Evolutionary conservation across 805 yeast species (phyloP), one percentile per base, ranked within the genome.

Genomic region (Yarrowia sp.): DNA sequence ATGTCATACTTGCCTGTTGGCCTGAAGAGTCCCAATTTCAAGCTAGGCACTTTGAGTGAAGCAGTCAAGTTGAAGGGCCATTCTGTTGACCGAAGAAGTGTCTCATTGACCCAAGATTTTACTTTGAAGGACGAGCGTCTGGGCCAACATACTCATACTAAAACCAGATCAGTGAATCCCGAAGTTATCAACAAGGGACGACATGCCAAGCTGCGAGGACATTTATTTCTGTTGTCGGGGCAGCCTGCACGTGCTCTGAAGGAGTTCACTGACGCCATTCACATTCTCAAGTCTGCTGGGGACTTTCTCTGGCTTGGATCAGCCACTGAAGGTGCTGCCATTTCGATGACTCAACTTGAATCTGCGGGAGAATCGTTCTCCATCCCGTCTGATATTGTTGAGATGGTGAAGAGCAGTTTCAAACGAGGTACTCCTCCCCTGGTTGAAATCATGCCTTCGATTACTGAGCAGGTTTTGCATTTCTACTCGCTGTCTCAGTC

Each of bases 241-340:
- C 83, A 89, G 62, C 80, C 88, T 49, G 73, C 80, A 16, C 89
- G 86, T 65, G 96, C 98, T 0, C 72, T 92, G 63, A 78, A 80
- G 24, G 85, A 85, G 66, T 87, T 92, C 69, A 82, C 86, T n/a
- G 96, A 92, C 43, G 86, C 97, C 0, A 80, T 88, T 1, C 70
- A 78, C 2, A 76, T 82, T 24, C 75, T 91, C 63, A 85, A 84
- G 66, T 79, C 83, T 12, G 79, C 86, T 1, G 85, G 85, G 59
- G 99, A 95, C 73, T 82, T 83, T 70, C 77, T 95, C 9, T 95
- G 98, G 98, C 79, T 90, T 14, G 98, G 88, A 0, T 87, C 93
- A 30, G 85, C 97, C 0, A 73, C 93, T n/a, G 97, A 92, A 69
- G 90, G 92, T 0, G 77, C 92, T 11, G 88, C 88, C 0, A 84